Percentiles rank a stretch among this genome's conserved stretches.
Conservation (phyloP, 257 asterid species). For the Capsicum baccatum region DNA sequence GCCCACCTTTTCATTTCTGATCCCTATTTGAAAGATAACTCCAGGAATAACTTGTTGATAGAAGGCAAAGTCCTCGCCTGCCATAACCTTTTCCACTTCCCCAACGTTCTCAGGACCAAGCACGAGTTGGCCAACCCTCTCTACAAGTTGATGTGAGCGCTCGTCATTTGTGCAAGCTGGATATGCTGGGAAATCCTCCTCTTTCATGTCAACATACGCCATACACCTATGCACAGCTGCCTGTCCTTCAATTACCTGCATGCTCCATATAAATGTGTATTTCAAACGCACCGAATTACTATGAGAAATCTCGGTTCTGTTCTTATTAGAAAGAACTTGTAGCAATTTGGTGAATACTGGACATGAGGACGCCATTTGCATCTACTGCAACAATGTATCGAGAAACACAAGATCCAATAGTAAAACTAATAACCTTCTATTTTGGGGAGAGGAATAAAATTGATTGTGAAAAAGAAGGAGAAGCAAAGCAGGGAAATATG, state of each 20-base stretch:
- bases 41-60: slow-evolving; percentile 81
- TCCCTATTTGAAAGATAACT: slow-evolving; percentile 61
- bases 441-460: not conserved
- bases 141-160: slow-evolving; percentile 57
- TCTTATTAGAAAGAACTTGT: not conserved
- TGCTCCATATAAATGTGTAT: slow-evolving; percentile 10
- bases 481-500: slow-evolving; percentile 15
- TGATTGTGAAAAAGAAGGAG: not conserved
- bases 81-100: slow-evolving; percentile 60
- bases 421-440: not conserved
- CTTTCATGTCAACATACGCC: slow-evolving; percentile 58
- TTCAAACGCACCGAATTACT: not conserved
- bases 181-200: slow-evolving; percentile 56
- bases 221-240: slow-evolving; percentile 69
- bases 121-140: slow-evolving; percentile 61
- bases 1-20: slow-evolving; percentile 67
- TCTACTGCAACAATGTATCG: not conserved
- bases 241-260: slow-evolving; percentile 74
- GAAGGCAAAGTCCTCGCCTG: slow-evolving; percentile 88
- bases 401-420: slow-evolving; percentile 7
- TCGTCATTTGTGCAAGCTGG: slow-evolving; percentile 75
- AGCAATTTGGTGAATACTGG: not conserved
- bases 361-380: slow-evolving; percentile 1
- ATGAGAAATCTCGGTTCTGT: not conserved
- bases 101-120: slow-evolving; percentile 60